Evolutionary conservation across 2,329 filamentous ascomycete species (phyloP), one percentile per base, ranked within the genome.

Genomic region (Arthroderma sp.): DNA sequence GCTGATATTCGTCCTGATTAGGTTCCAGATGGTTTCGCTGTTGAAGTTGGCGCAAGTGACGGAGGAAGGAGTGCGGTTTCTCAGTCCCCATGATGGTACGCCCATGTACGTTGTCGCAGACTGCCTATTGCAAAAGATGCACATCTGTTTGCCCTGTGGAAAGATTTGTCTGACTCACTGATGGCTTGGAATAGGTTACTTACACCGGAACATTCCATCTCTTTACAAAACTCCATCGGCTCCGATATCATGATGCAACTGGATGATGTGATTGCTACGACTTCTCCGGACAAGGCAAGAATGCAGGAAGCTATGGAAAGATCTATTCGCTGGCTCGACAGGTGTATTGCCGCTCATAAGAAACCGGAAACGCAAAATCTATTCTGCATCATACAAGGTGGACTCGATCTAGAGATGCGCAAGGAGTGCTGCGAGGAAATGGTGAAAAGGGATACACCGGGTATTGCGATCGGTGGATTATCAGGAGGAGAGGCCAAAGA

Each of bases 221-320:
- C 81, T 7, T 74, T 98, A 3, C 91, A 98, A 62, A 96, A 98
- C 65, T 89, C 83, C 44, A 98, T 98, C 57, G 91, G 91, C 51
- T 94, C 86, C 51, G 91, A 98, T 65, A 96, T 98, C 55, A 95
- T 96, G 53, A 98, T 98, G 93, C 93, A 98, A 66, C 79, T 98
- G 3, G 91, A 98, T 70, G 93, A 98, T 63, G 93, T 98, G 9
- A 83, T 98, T 42, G 89, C 87, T 29, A 96, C 91, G 0, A 98
- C 91, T 0, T 95, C 87, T 0, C 89, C 89, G 0, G 91, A 98
- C 63, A 71, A 77, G 45, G 80, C 71, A 15, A 81, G 93, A 43
- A 96, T 98, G 78, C 78, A 81, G 49, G 86, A 94, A 64, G 91
- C 91, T 41, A 96, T 95, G 88, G 76, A 91, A 58, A 81, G 91